Evolutionary conservation across 352 stramenopile genomes (phyloP).

Genomic region (Globisporangium orthogonon): DNA sequence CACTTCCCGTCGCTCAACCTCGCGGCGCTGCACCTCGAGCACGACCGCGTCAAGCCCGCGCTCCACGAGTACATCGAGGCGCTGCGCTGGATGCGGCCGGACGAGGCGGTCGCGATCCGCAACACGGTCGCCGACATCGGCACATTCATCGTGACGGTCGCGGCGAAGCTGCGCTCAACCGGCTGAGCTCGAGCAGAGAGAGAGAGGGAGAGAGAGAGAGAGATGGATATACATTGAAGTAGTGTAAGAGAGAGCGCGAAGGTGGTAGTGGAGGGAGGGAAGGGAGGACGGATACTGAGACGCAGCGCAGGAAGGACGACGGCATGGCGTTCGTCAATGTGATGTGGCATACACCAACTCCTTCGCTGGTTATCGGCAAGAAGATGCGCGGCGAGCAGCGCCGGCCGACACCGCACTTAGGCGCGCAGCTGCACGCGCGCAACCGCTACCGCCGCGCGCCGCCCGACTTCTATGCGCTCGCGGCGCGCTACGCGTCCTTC

Average conservation of each 20-base stretch:
- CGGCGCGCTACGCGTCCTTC: constrained; percentile 48
- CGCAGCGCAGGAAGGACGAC: background rate
- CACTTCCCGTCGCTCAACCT: constrained; percentile 65
- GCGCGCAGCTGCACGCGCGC: constrained; percentile 52
- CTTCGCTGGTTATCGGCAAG: background rate
- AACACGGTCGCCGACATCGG: constrained; percentile 66
- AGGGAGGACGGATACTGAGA: background rate
- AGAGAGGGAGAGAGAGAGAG: no score
- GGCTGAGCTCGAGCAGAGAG: constrained; percentile 7
- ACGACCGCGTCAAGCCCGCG: constrained; percentile 53
- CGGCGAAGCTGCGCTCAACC: constrained; percentile 22
- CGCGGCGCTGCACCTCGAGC: constrained; percentile 51
- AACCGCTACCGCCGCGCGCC: constrained; percentile 68
- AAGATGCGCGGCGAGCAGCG: constrained; percentile 38
- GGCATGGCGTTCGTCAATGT: background rate
- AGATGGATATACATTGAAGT: no score
- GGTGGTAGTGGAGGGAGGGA: no score
- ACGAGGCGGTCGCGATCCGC: constrained; percentile 48
- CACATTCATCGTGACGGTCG: constrained; percentile 49
- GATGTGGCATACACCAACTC: no score
- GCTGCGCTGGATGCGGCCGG: constrained; percentile 56
- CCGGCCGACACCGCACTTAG: constrained; percentile 51
- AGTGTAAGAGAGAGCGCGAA: no score
- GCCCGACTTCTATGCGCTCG: constrained; percentile 78
- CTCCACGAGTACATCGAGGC: constrained; percentile 75